Base-by-base conservation (phyloP, 345 rosid genomes). In the Iberis pinnata region DNA sequence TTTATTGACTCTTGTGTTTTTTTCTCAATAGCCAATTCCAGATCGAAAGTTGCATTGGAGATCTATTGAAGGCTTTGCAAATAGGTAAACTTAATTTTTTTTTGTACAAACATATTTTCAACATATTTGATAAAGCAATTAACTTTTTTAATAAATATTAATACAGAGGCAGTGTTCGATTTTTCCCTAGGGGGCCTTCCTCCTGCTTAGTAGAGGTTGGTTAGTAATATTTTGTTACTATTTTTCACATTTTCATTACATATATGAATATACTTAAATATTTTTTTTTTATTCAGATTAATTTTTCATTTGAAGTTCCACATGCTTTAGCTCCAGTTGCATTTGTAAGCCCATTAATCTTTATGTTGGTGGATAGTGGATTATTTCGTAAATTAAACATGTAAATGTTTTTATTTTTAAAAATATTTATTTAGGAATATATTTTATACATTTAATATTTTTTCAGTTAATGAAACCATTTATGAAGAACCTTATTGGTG, bases 251-350 rank as follows among this genome's bases (percentile, higher is more conserved):
- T 32, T 32, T 32, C 12, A 10, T 32, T 32, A 8, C 37, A 32
- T 9, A 29, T 6, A 26, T 4, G 6, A 3, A 2, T 22, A 22
- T 6, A 22, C 25, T 22, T 15, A 19, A 29, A 8, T 25, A 32
- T 19, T 25, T 43, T 12, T 56, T 12, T 64, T 36, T 64, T 37
- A 67, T 69, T 58, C 95, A 92, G 96, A 82, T 92, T 38, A 87
- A 84, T 5, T 81, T 87, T 66, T 83, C 98, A 33, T 92, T 84
- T 49, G 95, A 92, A 69, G 86, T 88, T 68, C 96, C 98, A 61
- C 70, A 56, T 50, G 77, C 83, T 53, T 70, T 92, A 62, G 46
- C 26, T 56, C 98, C 96, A 2, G 76, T 92, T 54, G 86, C 96
- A 71, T 69, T 88, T 32, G 96, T 88, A 77, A 81, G 93, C 49